Conservation (phyloP, 768 basidiomycete genomes). For the Mycena galopus region DNA sequence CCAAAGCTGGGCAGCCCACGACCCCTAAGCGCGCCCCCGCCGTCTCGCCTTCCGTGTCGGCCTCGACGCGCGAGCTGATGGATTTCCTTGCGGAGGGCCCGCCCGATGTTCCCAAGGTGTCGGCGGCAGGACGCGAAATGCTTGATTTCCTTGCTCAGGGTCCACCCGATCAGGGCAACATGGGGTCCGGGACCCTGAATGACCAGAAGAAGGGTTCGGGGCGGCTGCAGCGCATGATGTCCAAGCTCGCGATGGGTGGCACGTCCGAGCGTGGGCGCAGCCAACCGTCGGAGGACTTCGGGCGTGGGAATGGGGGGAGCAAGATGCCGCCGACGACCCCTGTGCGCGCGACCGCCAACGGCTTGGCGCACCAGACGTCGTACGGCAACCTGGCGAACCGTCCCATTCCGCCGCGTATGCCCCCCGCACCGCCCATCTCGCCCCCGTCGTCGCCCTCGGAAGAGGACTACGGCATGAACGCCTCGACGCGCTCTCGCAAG, state of each 20-base stretch:
- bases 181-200: slow-evolving; percentile 40
- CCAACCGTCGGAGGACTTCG: slow-evolving; percentile 34
- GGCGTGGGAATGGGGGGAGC: slow-evolving; percentile 35
- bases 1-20: slow-evolving; percentile 30
- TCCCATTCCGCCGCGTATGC: slow-evolving; percentile 73
- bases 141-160: slow-evolving; percentile 72
- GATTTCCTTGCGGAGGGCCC: slow-evolving; percentile 70
- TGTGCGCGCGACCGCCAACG: slow-evolving; percentile 34
- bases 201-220: slow-evolving; percentile 65
- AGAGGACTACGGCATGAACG: slow-evolving; percentile 50
- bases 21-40: slow-evolving; percentile 39
- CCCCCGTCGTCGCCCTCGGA: slow-evolving; percentile 62
- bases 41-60: slow-evolving; percentile 52
- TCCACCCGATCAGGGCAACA: slow-evolving; percentile 63
- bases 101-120: slow-evolving; percentile 58
- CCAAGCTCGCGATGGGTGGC: slow-evolving; percentile 74
- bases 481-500: slow-evolving; percentile 42
- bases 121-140: slow-evolving; percentile 61
- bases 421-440: slow-evolving; percentile 53
- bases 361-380: slow-evolving; percentile 40
- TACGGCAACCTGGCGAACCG: slow-evolving; percentile 63
- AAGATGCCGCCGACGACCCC: slow-evolving; percentile 46
- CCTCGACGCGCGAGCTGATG: slow-evolving; percentile 67
- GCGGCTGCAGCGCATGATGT: slow-evolving; percentile 86
- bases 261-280: slow-evolving; percentile 53